Evolutionary conservation across 2,329 filamentous ascomycete species (phyloP), one percentile per base, ranked within the genome.

Genomic region (Bertia moriformis): DNA sequence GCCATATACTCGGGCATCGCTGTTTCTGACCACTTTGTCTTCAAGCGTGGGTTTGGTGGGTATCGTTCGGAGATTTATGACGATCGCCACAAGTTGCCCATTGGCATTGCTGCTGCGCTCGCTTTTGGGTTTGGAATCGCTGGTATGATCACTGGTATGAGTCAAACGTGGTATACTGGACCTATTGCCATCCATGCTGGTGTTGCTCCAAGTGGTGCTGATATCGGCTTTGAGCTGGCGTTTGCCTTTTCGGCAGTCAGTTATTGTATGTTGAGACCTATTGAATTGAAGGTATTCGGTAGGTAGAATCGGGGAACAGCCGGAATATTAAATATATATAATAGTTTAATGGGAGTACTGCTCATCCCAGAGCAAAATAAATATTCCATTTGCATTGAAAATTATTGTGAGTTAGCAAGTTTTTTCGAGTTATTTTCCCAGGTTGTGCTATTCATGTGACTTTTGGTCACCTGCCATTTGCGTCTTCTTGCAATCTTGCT

Each of bases 1-100:
- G 73, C 78, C 37, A 82, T 85, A 48, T 86, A 85, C 58, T 70
- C 74, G 45, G 78, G 71, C 37, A 71, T 85, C 44, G 63, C 71
- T 1, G 53, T 84, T 14, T 61, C 66, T 2, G 80, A 85, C 40
- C 80, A 85, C 57, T 71, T 83, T 49, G 48, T 82, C 51, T 84
- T 79, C 63, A 73, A 71, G 49, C 66, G 70, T 18, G 72, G 73
- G 2, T 71, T 80, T 45, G 40, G 44, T 2, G 73, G 72, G 5
- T 85, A 84, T 53, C 51, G 58, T n/a, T 59, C 68, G 0, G 66
- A 71, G 32, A 53, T 67, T 44, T 83, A 80, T 52, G 67, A 76
- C 45, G 61, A 70, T 40, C 65, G 68, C 0, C 50, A 57, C 0
- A 67, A 66, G 38, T 65, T 85, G 0, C 79, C 81, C 0, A 65